phyloP scores from a whole-genome alignment of 306 rosid genomes.

The Lotus japonicus region DNA sequence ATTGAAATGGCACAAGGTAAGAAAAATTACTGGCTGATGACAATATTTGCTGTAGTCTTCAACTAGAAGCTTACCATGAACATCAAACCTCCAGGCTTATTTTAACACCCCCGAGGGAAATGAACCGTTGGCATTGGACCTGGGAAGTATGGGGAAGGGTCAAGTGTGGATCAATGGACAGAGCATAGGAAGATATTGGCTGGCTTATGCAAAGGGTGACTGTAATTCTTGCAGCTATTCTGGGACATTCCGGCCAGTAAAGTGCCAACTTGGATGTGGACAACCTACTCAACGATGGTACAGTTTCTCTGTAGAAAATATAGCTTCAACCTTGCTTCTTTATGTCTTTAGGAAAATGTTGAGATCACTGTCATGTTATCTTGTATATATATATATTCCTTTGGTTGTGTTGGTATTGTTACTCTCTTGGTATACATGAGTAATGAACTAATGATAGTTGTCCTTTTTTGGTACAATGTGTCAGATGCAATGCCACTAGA shows the following conservation, averaged over 20 bases:
- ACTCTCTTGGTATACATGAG: background rate
- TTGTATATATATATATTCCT: background rate
- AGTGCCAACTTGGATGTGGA: conserved; percentile 83
- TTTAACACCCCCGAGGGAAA: conserved; percentile 62
- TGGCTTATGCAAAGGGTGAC: conserved; percentile 70
- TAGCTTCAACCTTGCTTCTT: background rate
- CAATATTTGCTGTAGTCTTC: background rate
- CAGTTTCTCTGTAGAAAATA: background rate
- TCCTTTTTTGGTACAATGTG: no score
- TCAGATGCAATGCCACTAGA: no score
- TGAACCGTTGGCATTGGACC: conserved; percentile 80
- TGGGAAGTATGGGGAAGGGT: conserved; percentile 91
- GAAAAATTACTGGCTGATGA: background rate
- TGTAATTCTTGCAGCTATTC: conserved; percentile 62
- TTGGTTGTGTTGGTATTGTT: background rate
- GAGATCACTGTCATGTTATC: background rate
- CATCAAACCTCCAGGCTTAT: conserved; percentile 51
- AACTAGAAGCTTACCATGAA: conserved; percentile 12
- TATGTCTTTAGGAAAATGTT: background rate
- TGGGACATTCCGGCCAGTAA: conserved; percentile 54
- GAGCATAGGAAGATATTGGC: conserved; percentile 97
- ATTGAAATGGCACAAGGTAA: conserved; percentile 85
- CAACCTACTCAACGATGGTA: conserved; percentile 96
- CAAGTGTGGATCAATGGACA: conserved; percentile 98
- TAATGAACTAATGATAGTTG: no score